Evolutionary conservation across 202 grass and related monocot species (phyloP).

Genomic region (Musa balbisiana): DNA sequence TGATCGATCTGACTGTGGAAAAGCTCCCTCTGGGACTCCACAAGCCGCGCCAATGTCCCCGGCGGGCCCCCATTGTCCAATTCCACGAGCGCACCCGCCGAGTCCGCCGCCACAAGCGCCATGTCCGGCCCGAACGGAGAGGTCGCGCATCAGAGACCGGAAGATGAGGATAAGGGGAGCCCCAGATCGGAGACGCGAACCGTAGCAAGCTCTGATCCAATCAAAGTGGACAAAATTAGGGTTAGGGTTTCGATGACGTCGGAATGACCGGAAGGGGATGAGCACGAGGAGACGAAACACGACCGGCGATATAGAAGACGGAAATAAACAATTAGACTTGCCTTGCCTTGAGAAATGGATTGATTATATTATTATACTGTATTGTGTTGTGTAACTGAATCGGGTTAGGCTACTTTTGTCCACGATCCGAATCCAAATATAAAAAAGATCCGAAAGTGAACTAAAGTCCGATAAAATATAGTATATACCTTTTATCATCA

Average conservation of each 20-base stretch:
- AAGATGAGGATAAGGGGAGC: background rate
- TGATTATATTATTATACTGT: no score
- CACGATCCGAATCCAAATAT: no score
- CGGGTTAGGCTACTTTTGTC: no score
- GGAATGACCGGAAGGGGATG: background rate
- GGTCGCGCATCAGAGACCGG: conserved; percentile 1
- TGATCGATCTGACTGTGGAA: conserved; percentile 70
- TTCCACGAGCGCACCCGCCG: conserved; percentile 39
- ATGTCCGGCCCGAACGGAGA: conserved; percentile 25
- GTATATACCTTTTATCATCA: no score
- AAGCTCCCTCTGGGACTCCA: conserved; percentile 50
- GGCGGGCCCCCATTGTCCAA: conserved; percentile 18
- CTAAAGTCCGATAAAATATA: no score
- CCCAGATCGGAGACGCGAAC: background rate
- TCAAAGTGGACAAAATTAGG: background rate
- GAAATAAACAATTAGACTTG: background rate
- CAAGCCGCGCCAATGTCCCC: conserved; percentile 43
- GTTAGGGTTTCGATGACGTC: conserved; percentile 21
- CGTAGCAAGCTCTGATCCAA: background rate
- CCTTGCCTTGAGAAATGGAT: no score
- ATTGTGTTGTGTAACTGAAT: no score
- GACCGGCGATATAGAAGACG: conserved; percentile 9
- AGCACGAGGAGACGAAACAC: background rate
- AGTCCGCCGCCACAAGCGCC: conserved; percentile 55
- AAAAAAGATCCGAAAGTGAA: no score